Base-by-base conservation (phyloP, 2,329 filamentous ascomycete genomes). In the Ramichloridium luteum region DNA sequence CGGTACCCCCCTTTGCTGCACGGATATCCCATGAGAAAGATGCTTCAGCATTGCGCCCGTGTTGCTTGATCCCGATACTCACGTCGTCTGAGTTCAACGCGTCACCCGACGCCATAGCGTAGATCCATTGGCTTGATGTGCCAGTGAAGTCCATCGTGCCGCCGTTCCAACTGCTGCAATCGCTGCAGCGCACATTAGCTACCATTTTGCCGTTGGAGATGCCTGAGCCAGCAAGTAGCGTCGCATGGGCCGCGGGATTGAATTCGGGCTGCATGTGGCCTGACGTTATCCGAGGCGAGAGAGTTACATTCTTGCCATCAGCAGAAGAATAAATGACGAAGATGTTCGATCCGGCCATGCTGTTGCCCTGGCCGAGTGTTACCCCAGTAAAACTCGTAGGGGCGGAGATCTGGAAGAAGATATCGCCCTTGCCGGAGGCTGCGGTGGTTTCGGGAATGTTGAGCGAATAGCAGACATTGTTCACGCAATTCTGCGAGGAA, bases 261-360 rank as follows among this genome's bases (percentile, higher is more conserved):
- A 58, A 49, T 11, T 47, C 38, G 2, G 70, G 70, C 39, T 56
- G 41, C 3, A 32, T 38, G 17, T 70, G 48, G 5, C 66, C 67
- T 10, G 44, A 55, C 6, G 61, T 62, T 5, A 58, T 42, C 25
- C 71, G 56, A 6, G 70, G 65, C 3, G 70, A 74, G 6, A 76
- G 41, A 1, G 72, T 76, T 10, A 75, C 66, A 40, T 72, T 74
- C 26, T 53, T 60, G 15, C 67, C 64, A 22, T 53, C 53, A 22
- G 61, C 54, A 15, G 63, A 60, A n/a, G 67, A 60, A 43, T 75
- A 75, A 4, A 73, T 57, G 27, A 74, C 54, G 46, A 75, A 74
- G 28, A 76, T 73, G 48, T 72, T 72, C 4, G 71, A 51, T 13
- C 62, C 64, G 11, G 50, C 41, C 72, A 75, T 76, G 13, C 49